phyloP scores from a whole-genome alignment of 371 early-diverging fungal species.

The Cokeromyces recurvatus region DNA sequence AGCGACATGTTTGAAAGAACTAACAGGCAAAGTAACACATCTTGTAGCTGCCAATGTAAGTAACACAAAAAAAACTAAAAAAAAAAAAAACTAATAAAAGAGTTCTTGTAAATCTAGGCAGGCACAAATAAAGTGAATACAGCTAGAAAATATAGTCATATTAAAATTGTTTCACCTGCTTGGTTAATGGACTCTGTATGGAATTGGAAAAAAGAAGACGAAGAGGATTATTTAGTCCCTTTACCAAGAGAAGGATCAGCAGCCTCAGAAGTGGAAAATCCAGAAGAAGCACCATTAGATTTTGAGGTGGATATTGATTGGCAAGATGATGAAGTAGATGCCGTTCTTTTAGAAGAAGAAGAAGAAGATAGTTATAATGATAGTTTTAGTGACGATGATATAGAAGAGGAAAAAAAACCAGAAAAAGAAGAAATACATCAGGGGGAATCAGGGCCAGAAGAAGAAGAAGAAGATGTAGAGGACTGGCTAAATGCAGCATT shows the following conservation, averaged over 20 bases:
- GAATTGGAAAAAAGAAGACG: constrained; percentile 54
- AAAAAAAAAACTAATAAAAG: too few relatives aligned
- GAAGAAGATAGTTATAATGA: constrained; percentile 36
- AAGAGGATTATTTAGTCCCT: constrained; percentile 38
- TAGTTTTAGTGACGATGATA: constrained; percentile 14
- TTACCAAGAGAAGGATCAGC: constrained; percentile 2
- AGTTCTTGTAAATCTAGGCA: too few relatives aligned
- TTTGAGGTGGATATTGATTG: constrained; percentile 44
- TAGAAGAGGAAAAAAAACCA: constrained; percentile 7
- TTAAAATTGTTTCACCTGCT: constrained; percentile 52
- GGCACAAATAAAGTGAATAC: constrained; percentile 59
- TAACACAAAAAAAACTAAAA: too few relatives aligned
- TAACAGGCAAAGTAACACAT: constrained; percentile 64
- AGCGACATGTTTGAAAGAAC: constrained; percentile 53
- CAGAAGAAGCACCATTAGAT: constrained; percentile 31
- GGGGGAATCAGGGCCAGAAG: constrained; percentile 3
- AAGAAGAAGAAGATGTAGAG: constrained; percentile 12
- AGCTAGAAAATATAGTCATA: constrained; percentile 34
- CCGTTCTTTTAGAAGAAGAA: constrained; percentile 32
- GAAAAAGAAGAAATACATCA: neutral
- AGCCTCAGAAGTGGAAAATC: constrained; percentile 32
- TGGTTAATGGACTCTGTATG: constrained; percentile 59
- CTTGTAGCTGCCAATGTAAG: constrained; percentile 76
- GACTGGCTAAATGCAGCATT: too few relatives aligned
- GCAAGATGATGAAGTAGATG: constrained; percentile 53